phyloP scores from a whole-genome alignment of 2,329 filamentous ascomycete species.

The Tetracladium maxilliforme region DNA sequence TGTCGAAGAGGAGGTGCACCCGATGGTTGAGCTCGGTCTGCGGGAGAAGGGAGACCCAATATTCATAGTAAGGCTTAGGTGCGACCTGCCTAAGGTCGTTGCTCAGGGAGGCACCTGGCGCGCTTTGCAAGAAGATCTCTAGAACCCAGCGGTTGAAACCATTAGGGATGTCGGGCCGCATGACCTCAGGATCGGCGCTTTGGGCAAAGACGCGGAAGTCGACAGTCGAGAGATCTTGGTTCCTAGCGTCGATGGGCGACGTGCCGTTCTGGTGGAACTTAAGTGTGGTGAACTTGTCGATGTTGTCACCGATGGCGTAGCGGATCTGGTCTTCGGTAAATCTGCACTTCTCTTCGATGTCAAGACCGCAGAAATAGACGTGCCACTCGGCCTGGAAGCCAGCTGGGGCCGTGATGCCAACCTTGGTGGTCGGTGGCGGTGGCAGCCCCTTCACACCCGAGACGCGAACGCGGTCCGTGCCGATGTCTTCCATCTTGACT shows the following conservation, averaged over 20 bases:
- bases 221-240: slow-evolving; percentile 30
- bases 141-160: slow-evolving; percentile 5
- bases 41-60: slow-evolving; percentile 11
- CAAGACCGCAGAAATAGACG: slow-evolving; percentile 25
- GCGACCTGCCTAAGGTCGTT: slow-evolving; percentile 21
- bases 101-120: slow-evolving; percentile 23
- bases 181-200: slow-evolving; percentile 19
- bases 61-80: slow-evolving; percentile 11
- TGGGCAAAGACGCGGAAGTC: slow-evolving; percentile 30
- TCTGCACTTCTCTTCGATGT: slow-evolving; percentile 23
- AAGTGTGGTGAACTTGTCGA: slow-evolving; percentile 14
- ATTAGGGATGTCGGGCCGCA: slow-evolving; percentile 17
- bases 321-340: slow-evolving; percentile 25
- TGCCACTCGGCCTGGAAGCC: slow-evolving; percentile 28
- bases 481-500: slow-evolving; percentile 26
- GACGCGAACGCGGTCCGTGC: slow-evolving; percentile 15
- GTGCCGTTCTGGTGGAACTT: slow-evolving; percentile 20
- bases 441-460: slow-evolving; percentile 17
- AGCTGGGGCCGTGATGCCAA: slow-evolving; percentile 26
- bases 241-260: slow-evolving; percentile 19
- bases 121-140: slow-evolving; percentile 8
- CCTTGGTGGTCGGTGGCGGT: slow-evolving; percentile 20
- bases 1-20: slow-evolving; percentile 9
- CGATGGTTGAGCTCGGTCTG: slow-evolving; percentile 9
- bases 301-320: slow-evolving; percentile 16